Evolutionary conservation across 2,329 filamentous ascomycete species (phyloP), one percentile per base, ranked within the genome.

Genomic region (Claviceps maximensis): DNA sequence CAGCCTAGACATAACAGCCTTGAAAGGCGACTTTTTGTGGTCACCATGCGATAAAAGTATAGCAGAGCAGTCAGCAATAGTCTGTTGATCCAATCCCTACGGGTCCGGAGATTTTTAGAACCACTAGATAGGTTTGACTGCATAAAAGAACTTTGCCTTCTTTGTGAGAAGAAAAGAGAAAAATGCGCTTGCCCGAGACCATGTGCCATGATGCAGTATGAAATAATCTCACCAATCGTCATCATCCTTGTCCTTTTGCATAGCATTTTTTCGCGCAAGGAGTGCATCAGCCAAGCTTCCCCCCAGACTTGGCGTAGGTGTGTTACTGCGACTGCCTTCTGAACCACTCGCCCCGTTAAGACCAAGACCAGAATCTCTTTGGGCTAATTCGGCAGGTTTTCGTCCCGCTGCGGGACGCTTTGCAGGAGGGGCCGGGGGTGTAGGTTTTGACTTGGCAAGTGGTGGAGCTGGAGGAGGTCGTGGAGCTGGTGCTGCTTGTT

Each of bases 221-320:
- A 36, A 49, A n/a, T 29, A 27, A 19, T 19, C 29, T 61, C 65
- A 86, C 83, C 83, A 86, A 63, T 87, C 82, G 58, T 86, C 83
- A 47, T 86, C 83, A 19, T 86, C 78, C 53, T 79, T 74, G 67
- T 80, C 80, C 62, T 77, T 80, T 62, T 83, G 82, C 83, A 89
- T 88, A 6, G 84, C 85, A 58, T 80, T 82, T 72, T 90, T 85
- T 61, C 87, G 76, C 45, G 85, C 84, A 60, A 86, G 72, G 60
- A 93, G 70, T n/a, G 86, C 86, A 65, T 90, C 86, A 2, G 87
- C 87, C 59, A 93, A 69, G 47, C 86, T 87, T 49, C 84, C 85
- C 3, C 80, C 83, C 56, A 89, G 65, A 65, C 83, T 87, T 15
- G 83, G 79, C 40, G 79, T 89, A 3, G 86, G 84, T 4, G 85